Conservation (phyloP, 495 filamentous ascomycete species). For the Chaetomium cochliodes region DNA sequence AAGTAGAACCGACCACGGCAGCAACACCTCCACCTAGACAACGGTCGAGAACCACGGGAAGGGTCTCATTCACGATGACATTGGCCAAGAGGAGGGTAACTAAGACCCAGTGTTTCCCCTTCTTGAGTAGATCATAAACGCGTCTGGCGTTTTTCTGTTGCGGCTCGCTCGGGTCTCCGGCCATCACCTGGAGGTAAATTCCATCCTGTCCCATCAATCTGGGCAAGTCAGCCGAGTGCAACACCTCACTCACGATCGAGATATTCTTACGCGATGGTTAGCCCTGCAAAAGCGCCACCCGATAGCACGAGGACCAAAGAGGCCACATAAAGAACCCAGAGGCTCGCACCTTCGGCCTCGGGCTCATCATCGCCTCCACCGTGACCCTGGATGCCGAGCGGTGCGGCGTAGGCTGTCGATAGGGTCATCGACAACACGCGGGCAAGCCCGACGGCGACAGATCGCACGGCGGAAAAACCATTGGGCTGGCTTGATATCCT, state of each 20-base stretch:
- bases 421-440: conserved; percentile 41
- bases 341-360: conserved; percentile 42
- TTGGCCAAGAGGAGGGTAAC: conserved; percentile 92
- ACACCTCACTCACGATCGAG: neutral
- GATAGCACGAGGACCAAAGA: conserved; percentile 67
- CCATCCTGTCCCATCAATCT: conserved; percentile 86
- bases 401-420: conserved; percentile 38
- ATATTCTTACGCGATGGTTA: conserved; percentile 75
- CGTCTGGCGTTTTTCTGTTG: conserved; percentile 80
- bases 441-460: conserved; percentile 42
- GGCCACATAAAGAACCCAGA: conserved; percentile 47
- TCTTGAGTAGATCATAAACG: conserved; percentile 76
- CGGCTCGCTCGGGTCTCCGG: conserved; percentile 64
- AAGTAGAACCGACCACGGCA: conserved; percentile 86
- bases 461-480: conserved; percentile 40
- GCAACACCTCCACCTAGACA: conserved; percentile 93
- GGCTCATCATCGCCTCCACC: conserved; percentile 32
- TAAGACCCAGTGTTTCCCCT: conserved; percentile 98
- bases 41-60: conserved; percentile 91
- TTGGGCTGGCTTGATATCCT: conserved; percentile 27
- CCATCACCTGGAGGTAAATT: conserved; percentile 95
- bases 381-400: conserved; percentile 30
- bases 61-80: conserved; percentile 96
- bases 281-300: conserved; percentile 91
- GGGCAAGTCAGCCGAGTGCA: conserved; percentile 21